phyloP scores from a whole-genome alignment of 768 basidiomycete genomes.

The Russula virescens region DNA sequence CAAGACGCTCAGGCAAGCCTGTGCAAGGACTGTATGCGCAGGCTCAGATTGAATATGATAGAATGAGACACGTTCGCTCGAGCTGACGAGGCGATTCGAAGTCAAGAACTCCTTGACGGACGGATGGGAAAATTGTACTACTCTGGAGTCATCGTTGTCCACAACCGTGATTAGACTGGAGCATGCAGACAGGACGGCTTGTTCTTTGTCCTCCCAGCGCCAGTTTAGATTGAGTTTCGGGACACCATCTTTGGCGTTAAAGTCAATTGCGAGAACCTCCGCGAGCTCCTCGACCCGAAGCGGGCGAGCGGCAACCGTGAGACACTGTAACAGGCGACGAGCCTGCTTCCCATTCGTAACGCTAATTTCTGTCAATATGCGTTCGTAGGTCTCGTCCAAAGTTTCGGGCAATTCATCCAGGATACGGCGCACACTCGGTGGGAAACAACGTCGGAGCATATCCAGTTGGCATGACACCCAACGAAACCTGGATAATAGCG shows the following conservation, averaged over 20 bases:
- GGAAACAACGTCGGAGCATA: neutral
- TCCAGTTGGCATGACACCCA: neutral
- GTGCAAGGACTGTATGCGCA: neutral
- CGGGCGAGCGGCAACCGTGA: neutral
- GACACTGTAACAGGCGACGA: conserved; percentile 5
- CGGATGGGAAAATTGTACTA: conserved; percentile 4
- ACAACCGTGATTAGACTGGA: neutral
- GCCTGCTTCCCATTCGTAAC: neutral
- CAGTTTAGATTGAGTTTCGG: neutral
- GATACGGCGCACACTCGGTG: neutral
- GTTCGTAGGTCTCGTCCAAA: conserved; percentile 7
- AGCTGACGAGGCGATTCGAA: neutral
- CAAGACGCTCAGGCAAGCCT: neutral
- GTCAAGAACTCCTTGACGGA: conserved; percentile 4
- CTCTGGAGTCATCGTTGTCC: neutral
- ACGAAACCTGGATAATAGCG: conserved; percentile 6
- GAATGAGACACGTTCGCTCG: neutral
- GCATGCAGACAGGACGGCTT: neutral
- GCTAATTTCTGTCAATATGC: neutral
- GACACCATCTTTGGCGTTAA: neutral
- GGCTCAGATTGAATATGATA: neutral
- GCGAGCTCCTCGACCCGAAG: conserved; percentile 9
- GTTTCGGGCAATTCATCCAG: neutral
- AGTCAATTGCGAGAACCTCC: conserved; percentile 1
- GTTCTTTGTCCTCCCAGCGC: conserved; percentile 4